Percentiles rank a stretch among this genome's conserved stretches.
phyloP scores from a whole-genome alignment of 2,329 filamentous ascomycete genomes.

The Penicillium digitatum region DNA sequence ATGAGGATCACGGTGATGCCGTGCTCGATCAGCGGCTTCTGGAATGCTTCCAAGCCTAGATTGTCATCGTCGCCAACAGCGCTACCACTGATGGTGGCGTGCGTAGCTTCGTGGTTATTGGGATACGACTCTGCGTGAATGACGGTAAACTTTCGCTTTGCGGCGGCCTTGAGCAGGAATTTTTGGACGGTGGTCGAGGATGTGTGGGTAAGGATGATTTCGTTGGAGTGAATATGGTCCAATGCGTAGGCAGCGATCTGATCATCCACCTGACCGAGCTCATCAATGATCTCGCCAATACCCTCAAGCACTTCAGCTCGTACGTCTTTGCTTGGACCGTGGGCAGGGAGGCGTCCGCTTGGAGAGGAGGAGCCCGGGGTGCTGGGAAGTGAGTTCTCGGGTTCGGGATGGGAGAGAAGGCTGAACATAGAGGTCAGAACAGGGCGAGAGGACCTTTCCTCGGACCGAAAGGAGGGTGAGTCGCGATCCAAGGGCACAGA shows the following conservation, averaged over 20 bases:
- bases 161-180: conserved; percentile 81
- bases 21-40: conserved; percentile 70
- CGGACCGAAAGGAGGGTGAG: conserved; percentile 25
- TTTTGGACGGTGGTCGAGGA: conserved; percentile 83
- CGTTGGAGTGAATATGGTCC: conserved; percentile 88
- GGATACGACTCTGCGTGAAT: conserved; percentile 73
- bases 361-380: conserved; percentile 35
- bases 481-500: conserved; percentile 30
- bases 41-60: conserved; percentile 53
- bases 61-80: conserved; percentile 48
- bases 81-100: conserved; percentile 58
- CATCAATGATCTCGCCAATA: conserved; percentile 93
- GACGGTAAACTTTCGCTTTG: conserved; percentile 87
- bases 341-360: conserved; percentile 31
- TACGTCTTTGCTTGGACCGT: conserved; percentile 57
- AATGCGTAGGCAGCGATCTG: conserved; percentile 86
- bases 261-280: conserved; percentile 87
- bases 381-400: conserved; percentile 42
- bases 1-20: conserved; percentile 82
- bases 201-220: conserved; percentile 85
- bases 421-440: conserved; percentile 76
- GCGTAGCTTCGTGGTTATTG: conserved; percentile 63
- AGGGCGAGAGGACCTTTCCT: conserved; percentile 50
- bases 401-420: conserved; percentile 67
- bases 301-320: conserved; percentile 89